Conservation (phyloP, 345 rosid species). For the Eucalyptus virginea region DNA sequence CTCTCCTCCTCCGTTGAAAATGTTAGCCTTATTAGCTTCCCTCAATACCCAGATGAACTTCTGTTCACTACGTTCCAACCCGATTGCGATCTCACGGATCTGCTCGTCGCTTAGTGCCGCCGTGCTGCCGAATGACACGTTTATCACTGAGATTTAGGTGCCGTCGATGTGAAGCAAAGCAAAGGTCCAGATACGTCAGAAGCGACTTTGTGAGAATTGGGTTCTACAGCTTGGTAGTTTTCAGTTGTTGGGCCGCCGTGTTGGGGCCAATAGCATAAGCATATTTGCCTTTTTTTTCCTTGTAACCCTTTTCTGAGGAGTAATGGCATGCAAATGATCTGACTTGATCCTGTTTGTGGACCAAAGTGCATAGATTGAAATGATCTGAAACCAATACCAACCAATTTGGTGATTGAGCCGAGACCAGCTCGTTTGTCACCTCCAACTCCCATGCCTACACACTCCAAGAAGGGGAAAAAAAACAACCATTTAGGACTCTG, state of each 20-base stretch:
- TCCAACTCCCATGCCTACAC: too few relatives aligned
- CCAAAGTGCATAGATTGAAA: neutral
- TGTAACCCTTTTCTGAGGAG: neutral
- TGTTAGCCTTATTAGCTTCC: constrained; percentile 47
- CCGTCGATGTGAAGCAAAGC: neutral
- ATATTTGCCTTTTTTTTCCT: neutral
- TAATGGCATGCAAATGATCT: too few relatives aligned
- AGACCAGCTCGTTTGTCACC: too few relatives aligned
- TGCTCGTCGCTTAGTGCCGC: neutral
- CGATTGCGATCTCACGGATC: neutral
- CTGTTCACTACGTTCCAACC: constrained; percentile 14
- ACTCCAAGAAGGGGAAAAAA: too few relatives aligned
- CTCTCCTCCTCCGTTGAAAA: constrained; percentile 5
- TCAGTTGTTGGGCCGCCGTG: neutral
- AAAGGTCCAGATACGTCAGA: neutral
- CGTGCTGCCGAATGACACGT: constrained; percentile 7
- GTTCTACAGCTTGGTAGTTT: neutral
- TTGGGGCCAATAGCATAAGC: neutral
- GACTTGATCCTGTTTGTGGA: neutral
- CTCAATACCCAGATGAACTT: constrained; percentile 53
- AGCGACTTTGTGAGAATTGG: neutral
- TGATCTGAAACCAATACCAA: too few relatives aligned
- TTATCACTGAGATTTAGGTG: neutral
- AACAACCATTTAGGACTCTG: too few relatives aligned
- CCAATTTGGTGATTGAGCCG: too few relatives aligned